Conservation (phyloP, 768 basidiomycete genomes). For the Trametes elegans region DNA sequence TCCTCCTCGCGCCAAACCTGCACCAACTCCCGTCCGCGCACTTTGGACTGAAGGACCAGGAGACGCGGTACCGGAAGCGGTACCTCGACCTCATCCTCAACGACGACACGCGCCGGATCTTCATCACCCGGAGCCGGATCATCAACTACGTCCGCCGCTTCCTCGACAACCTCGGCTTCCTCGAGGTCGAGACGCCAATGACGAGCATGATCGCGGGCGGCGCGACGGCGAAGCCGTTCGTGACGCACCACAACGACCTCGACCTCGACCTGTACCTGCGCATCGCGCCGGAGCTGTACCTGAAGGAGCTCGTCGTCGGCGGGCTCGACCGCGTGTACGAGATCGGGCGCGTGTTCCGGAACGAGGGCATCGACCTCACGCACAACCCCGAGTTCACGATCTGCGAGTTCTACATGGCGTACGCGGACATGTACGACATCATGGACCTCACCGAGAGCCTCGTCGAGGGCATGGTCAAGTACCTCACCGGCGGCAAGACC, state of each 20-base stretch:
- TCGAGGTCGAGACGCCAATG: conserved; percentile 99
- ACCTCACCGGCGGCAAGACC: conserved; percentile 76
- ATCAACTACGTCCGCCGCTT: conserved; percentile 92
- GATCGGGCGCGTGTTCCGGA: conserved; percentile 96
- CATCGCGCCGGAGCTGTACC: conserved; percentile 95
- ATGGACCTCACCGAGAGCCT: conserved; percentile 96
- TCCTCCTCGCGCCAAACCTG: conserved; percentile 91
- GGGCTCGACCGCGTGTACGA: conserved; percentile 98
- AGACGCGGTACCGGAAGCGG: conserved; percentile 96
- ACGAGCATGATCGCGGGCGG: conserved; percentile 96
- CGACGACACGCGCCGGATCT: conserved; percentile 83
- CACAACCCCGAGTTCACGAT: conserved; percentile 99
- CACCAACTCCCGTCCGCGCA: conserved; percentile 93
- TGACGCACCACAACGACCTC: conserved; percentile 99
- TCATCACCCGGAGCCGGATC: conserved; percentile 85
- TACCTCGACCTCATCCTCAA: conserved; percentile 98
- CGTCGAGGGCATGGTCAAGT: conserved; percentile 88
- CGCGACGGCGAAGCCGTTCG: conserved; percentile 97
- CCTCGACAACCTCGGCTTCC: conserved; percentile 88
- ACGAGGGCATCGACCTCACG: conserved; percentile 97
- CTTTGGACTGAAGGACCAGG: conserved; percentile 96
- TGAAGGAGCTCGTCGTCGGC: conserved; percentile 96
- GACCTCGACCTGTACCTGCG: conserved; percentile 95
- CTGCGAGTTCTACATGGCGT: conserved; percentile 99
- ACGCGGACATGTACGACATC: conserved; percentile 97